Evolutionary conservation across 352 stramenopile genomes (phyloP).

Genomic region (Phytophthora litchii): DNA sequence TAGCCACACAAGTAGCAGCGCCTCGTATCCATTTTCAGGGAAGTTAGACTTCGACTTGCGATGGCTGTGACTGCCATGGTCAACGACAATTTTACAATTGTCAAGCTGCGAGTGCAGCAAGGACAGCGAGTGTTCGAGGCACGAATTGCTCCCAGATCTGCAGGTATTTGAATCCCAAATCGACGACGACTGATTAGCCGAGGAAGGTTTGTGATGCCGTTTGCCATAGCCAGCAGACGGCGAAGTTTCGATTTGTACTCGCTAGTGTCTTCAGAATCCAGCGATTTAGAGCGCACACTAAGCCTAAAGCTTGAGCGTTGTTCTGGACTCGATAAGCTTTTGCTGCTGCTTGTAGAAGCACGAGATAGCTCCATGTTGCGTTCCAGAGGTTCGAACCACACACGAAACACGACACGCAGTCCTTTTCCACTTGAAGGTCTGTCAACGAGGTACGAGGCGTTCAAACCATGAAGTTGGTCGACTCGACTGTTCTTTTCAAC

Average conservation of each 20-base stretch:
- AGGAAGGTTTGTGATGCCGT: conserved; percentile 27
- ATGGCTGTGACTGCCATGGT: conserved; percentile 23
- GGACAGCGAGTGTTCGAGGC: conserved; percentile 28
- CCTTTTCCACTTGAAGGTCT: conserved; percentile 12
- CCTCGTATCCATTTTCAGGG: conserved; percentile 26
- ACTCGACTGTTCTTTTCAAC: conserved; percentile 21
- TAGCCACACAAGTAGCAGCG: conserved; percentile 36
- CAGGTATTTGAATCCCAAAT: conserved; percentile 31
- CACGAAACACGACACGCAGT: conserved; percentile 33
- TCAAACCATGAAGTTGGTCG: conserved; percentile 38
- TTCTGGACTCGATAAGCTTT: background rate
- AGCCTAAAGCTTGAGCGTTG: background rate
- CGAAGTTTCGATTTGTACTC: conserved; percentile 21
- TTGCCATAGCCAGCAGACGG: conserved; percentile 23
- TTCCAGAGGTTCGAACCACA: conserved; percentile 14
- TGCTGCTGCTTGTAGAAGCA: conserved; percentile 3
- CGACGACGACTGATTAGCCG: conserved; percentile 24
- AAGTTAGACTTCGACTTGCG: conserved; percentile 14
- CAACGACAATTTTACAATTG: conserved; percentile 28
- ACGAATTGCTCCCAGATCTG: conserved; percentile 18
- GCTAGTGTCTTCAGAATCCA: conserved; percentile 1
- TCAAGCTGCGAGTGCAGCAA: conserved; percentile 35
- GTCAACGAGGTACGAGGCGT: conserved; percentile 30
- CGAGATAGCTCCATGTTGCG: background rate
- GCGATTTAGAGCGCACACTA: conserved; percentile 2